Percentiles rank a stretch among this genome's conserved stretches.
Conservation (phyloP, 306 rosid genomes). For the Acacia acuminata region DNA sequence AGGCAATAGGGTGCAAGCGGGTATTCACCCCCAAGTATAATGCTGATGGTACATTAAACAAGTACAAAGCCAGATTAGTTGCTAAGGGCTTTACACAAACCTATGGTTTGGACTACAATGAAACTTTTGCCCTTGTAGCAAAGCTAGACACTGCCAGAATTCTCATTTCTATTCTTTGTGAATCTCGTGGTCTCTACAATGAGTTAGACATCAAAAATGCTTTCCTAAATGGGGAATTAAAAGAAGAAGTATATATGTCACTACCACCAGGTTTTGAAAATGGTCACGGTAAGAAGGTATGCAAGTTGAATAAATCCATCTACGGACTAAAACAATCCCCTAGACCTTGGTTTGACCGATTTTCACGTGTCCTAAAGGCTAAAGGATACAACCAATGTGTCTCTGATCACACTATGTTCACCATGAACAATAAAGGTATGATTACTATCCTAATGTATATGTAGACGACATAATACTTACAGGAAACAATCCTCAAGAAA, state of each 20-base stretch:
- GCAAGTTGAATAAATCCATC: too few species aligned
- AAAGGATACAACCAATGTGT: too few species aligned
- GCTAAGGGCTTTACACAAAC: neutral
- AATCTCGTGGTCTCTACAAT: too few species aligned
- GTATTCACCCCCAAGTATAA: neutral
- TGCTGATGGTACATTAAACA: too few species aligned
- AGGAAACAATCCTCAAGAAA: too few species aligned
- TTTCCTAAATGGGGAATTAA: neutral
- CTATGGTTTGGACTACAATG: neutral
- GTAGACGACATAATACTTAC: too few species aligned
- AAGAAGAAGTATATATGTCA: neutral
- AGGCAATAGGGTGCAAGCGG: neutral
- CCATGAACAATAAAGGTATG: too few species aligned
- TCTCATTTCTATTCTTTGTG: too few species aligned
- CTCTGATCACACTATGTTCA: neutral
- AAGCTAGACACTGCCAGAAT: too few species aligned
- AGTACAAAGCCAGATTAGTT: neutral
- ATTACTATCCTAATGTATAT: neutral
- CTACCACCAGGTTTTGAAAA: neutral
- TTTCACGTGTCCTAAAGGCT: rapidly evolving
- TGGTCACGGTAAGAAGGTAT: rapidly evolving
- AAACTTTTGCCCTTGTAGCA: neutral
- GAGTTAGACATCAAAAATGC: too few species aligned
- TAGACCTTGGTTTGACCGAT: neutral
- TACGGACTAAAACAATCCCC: neutral